Evolutionary conservation across 2,329 filamentous ascomycete genomes (phyloP).

Genomic region (Clathrospora elynae): DNA sequence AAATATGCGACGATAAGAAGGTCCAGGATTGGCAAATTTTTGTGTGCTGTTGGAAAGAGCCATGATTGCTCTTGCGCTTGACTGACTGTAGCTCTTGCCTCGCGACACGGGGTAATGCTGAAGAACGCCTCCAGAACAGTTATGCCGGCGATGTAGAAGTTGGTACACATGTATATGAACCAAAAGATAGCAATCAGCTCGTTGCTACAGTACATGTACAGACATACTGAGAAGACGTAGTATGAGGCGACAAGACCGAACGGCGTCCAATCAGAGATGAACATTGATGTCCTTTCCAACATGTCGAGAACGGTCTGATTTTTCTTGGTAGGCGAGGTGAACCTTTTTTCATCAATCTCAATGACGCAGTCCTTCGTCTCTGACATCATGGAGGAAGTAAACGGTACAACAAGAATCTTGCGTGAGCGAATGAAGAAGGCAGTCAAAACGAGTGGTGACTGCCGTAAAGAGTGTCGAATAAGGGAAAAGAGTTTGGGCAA

Average conservation of each 20-base stretch:
- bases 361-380: constrained; percentile 25
- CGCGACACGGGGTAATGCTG: constrained; percentile 45
- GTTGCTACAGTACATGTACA: constrained; percentile 50
- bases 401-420: constrained; percentile 7
- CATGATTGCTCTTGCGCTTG: constrained; percentile 49
- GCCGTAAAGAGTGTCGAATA: constrained; percentile 8
- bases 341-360: constrained; percentile 36
- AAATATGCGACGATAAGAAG: constrained; percentile 58
- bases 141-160: constrained; percentile 52
- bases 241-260: constrained; percentile 51
- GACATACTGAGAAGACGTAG: constrained; percentile 50
- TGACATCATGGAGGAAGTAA: constrained; percentile 33
- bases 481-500: not conserved
- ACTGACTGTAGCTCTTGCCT: constrained; percentile 45
- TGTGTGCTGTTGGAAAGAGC: constrained; percentile 51
- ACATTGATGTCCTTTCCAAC: constrained; percentile 27
- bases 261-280: constrained; percentile 51
- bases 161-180: constrained; percentile 53
- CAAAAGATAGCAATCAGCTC: constrained; percentile 50
- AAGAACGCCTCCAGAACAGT: constrained; percentile 52
- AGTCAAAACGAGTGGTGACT: constrained; percentile 35
- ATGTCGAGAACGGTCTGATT: constrained; percentile 8
- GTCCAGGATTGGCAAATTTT: constrained; percentile 52
- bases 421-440: constrained; percentile 5
- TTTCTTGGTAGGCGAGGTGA: constrained; percentile 13